Percentiles rank a stretch among this genome's conserved stretches.
Conservation (phyloP, 352 stramenopile species). For the Pythium myriotylum region DNA sequence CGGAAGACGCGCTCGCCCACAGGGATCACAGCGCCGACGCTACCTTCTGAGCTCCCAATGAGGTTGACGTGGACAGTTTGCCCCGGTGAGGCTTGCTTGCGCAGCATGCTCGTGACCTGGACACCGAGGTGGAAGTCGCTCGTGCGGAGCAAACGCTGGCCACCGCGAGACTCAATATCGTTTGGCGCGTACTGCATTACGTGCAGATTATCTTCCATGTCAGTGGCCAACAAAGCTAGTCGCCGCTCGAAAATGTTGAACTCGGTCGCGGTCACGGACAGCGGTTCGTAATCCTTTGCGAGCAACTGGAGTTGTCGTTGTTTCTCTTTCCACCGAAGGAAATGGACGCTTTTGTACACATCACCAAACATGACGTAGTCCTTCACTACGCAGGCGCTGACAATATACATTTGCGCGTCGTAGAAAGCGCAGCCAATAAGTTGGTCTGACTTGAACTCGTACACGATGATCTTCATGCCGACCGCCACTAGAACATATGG, state of each 20-base stretch:
- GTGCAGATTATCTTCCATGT: slow-evolving; percentile 88
- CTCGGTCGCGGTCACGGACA: slow-evolving; percentile 78
- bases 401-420: slow-evolving; percentile 88
- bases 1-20: slow-evolving; percentile 83
- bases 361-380: slow-evolving; percentile 89
- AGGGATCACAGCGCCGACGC: slow-evolving; percentile 72
- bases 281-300: slow-evolving; percentile 85
- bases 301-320: slow-evolving; percentile 80
- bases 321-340: slow-evolving; percentile 85
- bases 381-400: slow-evolving; percentile 80
- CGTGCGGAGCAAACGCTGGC: slow-evolving; percentile 75
- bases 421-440: slow-evolving; percentile 87
- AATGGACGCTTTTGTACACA: slow-evolving; percentile 89
- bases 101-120: slow-evolving; percentile 77
- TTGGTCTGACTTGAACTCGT: slow-evolving; percentile 89
- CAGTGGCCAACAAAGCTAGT: slow-evolving; percentile 69
- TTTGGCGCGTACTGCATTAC: slow-evolving; percentile 86
- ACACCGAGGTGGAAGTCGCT: slow-evolving; percentile 86
- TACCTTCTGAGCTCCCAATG: slow-evolving; percentile 80
- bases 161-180: slow-evolving; percentile 84
- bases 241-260: slow-evolving; percentile 82
- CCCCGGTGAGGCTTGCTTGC: slow-evolving; percentile 46
- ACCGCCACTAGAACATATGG: slow-evolving; percentile 85
- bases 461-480: slow-evolving; percentile 88
- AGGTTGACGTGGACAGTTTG: slow-evolving; percentile 73